phyloP scores from a whole-genome alignment of 1,284 basidiomycete species.

The Malassezia japonica region DNA sequence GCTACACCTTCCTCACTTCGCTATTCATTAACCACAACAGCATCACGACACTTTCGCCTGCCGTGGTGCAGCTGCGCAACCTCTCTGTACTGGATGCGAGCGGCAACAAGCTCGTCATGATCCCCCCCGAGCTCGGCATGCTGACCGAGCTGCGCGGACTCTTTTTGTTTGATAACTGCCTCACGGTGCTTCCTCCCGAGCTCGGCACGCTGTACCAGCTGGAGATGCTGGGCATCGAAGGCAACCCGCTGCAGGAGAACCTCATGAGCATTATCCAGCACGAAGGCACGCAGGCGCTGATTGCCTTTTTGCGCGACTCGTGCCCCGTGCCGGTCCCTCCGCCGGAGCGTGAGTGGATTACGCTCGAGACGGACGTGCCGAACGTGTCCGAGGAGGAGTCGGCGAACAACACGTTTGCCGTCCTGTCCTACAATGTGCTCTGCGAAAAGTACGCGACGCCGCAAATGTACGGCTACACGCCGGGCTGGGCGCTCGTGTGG shows the following conservation, averaged over 20 bases:
- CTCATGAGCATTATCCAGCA: slow-evolving; percentile 77
- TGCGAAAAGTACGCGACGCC: slow-evolving; percentile 84
- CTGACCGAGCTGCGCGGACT: slow-evolving; percentile 80
- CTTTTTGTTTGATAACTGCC: slow-evolving; percentile 87
- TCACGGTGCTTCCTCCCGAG: slow-evolving; percentile 73
- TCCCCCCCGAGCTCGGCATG: slow-evolving; percentile 86
- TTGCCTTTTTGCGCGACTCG: slow-evolving; percentile 77
- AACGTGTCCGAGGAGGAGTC: slow-evolving; percentile 42
- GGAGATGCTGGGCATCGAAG: slow-evolving; percentile 85
- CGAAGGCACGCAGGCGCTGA: slow-evolving; percentile 78
- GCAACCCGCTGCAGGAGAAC: slow-evolving; percentile 76
- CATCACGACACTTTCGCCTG: slow-evolving; percentile 67
- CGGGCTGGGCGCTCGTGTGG: slow-evolving; percentile 90
- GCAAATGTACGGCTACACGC: slow-evolving; percentile 89
- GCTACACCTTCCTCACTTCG: slow-evolving; percentile 88
- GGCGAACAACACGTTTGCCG: slow-evolving; percentile 59
- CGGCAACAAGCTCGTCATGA: slow-evolving; percentile 67
- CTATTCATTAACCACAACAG: slow-evolving; percentile 97
- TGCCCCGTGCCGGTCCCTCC: slow-evolving; percentile 73
- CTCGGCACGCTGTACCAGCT: slow-evolving; percentile 85
- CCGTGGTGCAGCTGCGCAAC: slow-evolving; percentile 73
- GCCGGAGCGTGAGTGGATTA: slow-evolving; percentile 72
- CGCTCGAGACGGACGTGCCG: slow-evolving; percentile 61
- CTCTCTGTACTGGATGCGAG: slow-evolving; percentile 86
- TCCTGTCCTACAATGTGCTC: slow-evolving; percentile 88